Base-by-base conservation (phyloP, 163 green algal genomes). In the Scenedesmus sp. region DNA sequence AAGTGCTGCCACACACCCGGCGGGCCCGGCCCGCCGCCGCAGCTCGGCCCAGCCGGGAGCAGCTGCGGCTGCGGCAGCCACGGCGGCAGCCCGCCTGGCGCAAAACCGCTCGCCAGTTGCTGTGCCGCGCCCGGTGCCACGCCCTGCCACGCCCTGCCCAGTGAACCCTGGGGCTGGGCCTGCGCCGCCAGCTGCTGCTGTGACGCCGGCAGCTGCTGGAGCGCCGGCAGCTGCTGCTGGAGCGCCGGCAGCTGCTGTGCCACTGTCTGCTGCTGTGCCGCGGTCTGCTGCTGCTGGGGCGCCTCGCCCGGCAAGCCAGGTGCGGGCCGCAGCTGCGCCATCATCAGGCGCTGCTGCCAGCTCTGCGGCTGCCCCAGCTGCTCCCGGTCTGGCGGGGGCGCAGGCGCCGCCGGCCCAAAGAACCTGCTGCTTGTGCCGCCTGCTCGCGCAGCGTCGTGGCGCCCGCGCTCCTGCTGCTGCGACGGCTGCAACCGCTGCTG, bases 211-310 rank as follows among this genome's bases (percentile, higher is more conserved):
- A 22, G 51, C 67, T 77, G 67, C n/a, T 39, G 45, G 13, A 50
- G 45, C 34, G 34, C 31, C 14, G 45, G 6, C 63, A 71, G n/a
- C 29, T 56, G 50, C 22, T 77, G 69, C 51, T 67, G 36, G n/a
- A n/a, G n/a, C n/a, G n/a, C n/a, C n/a, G n/a, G n/a, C n/a, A n/a
- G n/a, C n/a, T n/a, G n/a, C n/a, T n/a, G n/a, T n/a, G n/a, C n/a
- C n/a, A n/a, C n/a, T n/a, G n/a, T n/a, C n/a, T 77, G 70, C 31
- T 77, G 70, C 31, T 77, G 56, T 2, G 22, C 22, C 34, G 24
- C 45, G 64, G 33, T 71, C 56, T 64, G 56, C 24, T 44, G 13
- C 3, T 71, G 63, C 28, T 71, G 63, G n/a, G 28, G 63, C 28
- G 39, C 26, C 45, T 73, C n/a, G n/a, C n/a, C n/a, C n/a, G n/a